These are phyloP conservation scores for Santalum album DNA, from an alignment of 164 flowering plant species.

Conservation along the genomic window DNA sequence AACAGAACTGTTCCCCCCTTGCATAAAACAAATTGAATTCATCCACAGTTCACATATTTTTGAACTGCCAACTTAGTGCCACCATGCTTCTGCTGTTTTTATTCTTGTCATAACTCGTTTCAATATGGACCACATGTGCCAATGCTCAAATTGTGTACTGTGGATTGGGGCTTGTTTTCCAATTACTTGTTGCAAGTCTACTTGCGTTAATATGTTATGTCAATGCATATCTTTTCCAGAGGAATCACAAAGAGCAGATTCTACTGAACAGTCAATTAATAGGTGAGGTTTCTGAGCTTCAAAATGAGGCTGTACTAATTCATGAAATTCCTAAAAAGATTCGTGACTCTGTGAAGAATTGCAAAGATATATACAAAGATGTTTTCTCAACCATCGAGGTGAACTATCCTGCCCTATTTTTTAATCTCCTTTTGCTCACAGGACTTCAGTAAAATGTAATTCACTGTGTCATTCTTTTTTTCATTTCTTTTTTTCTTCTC, in stretches of 20 bases:
- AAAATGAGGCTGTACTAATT: constrained; percentile 38
- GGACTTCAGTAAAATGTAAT: neutral
- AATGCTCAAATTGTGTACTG: neutral
- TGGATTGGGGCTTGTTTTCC: neutral
- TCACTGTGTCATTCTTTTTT: constrained; percentile 4
- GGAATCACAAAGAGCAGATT: constrained; percentile 40
- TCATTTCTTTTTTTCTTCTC: no score
- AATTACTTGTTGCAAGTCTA: neutral
- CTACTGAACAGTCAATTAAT: constrained; percentile 37
- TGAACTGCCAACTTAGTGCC: no score
- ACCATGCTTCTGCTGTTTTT: no score
- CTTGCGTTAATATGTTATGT: neutral
- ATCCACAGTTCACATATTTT: no score
- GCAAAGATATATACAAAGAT: constrained; percentile 57
- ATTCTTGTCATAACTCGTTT: no score
- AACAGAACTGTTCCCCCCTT: no score
- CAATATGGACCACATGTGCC: neutral
- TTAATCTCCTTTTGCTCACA: neutral
- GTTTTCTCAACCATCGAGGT: constrained; percentile 52
- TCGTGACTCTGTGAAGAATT: constrained; percentile 43
- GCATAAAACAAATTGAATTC: no score
- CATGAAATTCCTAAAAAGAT: constrained; percentile 50
- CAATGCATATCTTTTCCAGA: constrained; percentile 30
- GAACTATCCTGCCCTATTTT: constrained; percentile 2
- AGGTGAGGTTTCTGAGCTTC: constrained; percentile 50